A percentile compares a stretch with the other conserved stretches of the same genome.
Conservation (phyloP, 2,329 filamentous ascomycete species). For the Diaporthe velutina region DNA sequence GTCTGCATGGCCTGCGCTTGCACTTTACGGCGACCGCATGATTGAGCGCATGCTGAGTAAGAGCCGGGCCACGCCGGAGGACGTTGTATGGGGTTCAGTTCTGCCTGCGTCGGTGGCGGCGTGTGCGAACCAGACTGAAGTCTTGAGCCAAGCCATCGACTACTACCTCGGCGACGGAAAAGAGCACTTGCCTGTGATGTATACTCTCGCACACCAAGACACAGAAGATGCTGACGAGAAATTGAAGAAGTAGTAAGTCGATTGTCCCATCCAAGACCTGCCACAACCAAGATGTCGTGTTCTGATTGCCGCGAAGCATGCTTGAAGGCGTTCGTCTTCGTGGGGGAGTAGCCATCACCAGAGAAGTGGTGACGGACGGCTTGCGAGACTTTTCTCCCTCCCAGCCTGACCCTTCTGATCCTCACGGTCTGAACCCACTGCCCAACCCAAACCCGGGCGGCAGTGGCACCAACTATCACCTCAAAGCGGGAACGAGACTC, state of each 20-base stretch:
- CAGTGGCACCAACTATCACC: slow-evolving; percentile 42
- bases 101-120: slow-evolving; percentile 68
- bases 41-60: slow-evolving; percentile 67
- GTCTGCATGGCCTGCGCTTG: slow-evolving; percentile 54
- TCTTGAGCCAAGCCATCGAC: slow-evolving; percentile 70
- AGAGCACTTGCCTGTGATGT: slow-evolving; percentile 64
- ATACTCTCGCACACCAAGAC: slow-evolving; percentile 62
- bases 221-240: slow-evolving; percentile 64
- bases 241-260: slow-evolving; percentile 50
- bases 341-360: slow-evolving; percentile 63
- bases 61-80: slow-evolving; percentile 61
- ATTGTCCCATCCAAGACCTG: not conserved
- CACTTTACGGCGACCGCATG: slow-evolving; percentile 70
- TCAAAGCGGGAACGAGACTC: slow-evolving; percentile 50
- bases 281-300: not conserved
- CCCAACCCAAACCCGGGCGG: slow-evolving; percentile 42
- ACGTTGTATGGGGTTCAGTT: slow-evolving; percentile 69
- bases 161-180: slow-evolving; percentile 68
- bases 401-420: slow-evolving; percentile 40
- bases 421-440: slow-evolving; percentile 37
- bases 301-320: slow-evolving; percentile 58
- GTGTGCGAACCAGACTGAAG: slow-evolving; percentile 69
- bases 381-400: slow-evolving; percentile 46
- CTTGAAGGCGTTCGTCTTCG: slow-evolving; percentile 68
- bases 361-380: slow-evolving; percentile 54